Base-by-base conservation (phyloP, 169 alveolate genomes). In the Cystoisospora suis region DNA sequence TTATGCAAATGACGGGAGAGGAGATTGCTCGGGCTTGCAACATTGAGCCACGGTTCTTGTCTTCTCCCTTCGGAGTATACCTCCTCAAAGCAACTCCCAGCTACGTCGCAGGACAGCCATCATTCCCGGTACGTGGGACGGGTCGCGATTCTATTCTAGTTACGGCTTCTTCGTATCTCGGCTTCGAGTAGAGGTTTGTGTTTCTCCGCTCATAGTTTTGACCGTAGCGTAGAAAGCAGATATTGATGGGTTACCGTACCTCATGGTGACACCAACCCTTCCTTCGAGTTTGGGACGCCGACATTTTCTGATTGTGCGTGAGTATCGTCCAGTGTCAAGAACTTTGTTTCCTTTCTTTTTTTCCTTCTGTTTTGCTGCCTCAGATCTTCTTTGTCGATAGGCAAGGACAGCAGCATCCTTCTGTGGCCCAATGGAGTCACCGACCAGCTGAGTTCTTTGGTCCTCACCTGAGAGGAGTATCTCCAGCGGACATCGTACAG, bases 61-160 rank as follows among this genome's bases (percentile, higher is more conserved):
- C 17, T n/a, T 45, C 81, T 0, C 81, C 81, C 47, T 70, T 70
- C 46, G 81, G 81, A 4, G 81, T 70, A 49, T 70, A 70, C 46
- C 81, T 70, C 20, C 9, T 70, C 53, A 34, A 70, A 70, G 81
- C 32, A 49, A 70, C 53, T 12, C 81, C 81, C 1, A 70, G 53
- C 17, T 70, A 70, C 81, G 81, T 49, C 44, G 40, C 47, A 12
- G 46, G 20, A n/a, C 81, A 70, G 46, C 9, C 81, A 0, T 17
- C 32, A n/a, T 70, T 70, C n/a, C 81, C 81, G 53, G 75, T 61
- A 20, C 27, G 75, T n/a, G n/a, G n/a, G n/a, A n/a, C n/a, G n/a
- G n/a, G n/a, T n/a, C n/a, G n/a, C n/a, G n/a, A n/a, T n/a, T n/a
- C n/a, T n/a, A n/a, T n/a, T n/a, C n/a, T n/a, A n/a, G n/a, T n/a